Percentiles rank a stretch among this genome's conserved stretches.
Conservation (phyloP, 192 early-diverging fungal genomes). For the Coemansia asiatica region DNA sequence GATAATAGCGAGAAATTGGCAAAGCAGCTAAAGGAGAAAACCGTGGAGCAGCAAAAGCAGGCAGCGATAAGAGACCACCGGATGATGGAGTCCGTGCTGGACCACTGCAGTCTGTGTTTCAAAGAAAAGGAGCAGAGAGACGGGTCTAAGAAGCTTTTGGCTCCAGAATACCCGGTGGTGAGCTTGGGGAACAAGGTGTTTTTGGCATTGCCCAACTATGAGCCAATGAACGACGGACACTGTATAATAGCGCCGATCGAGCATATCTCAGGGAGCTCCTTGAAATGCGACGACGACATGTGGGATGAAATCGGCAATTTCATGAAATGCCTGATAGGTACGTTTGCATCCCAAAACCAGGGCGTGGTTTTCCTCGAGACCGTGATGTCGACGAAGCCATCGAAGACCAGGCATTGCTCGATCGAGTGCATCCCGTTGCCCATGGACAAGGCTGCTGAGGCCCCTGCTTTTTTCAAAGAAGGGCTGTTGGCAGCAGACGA, state of each 20-base stretch:
- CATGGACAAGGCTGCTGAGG: conserved; percentile 67
- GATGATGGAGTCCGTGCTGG: conserved; percentile 56
- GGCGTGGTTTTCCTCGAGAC: conserved; percentile 89
- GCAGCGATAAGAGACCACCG: conserved; percentile 71
- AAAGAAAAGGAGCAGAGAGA: conserved; percentile 46
- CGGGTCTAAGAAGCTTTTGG: conserved; percentile 50
- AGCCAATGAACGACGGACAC: conserved; percentile 79
- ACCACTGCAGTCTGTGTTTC: conserved; percentile 73
- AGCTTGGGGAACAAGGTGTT: conserved; percentile 77
- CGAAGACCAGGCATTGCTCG: conserved; percentile 69
- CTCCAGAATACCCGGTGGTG: conserved; percentile 70
- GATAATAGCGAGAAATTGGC: conserved; percentile 78
- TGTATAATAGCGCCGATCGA: conserved; percentile 90
- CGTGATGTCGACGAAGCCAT: conserved; percentile 71
- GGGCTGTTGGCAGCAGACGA: conserved; percentile 72
- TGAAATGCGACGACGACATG: conserved; percentile 86
- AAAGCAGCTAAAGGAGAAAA: conserved; percentile 58
- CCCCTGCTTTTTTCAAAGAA: conserved; percentile 87
- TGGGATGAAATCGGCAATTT: conserved; percentile 98
- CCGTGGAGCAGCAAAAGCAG: conserved; percentile 65
- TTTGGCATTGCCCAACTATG: conserved; percentile 70
- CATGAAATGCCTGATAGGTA: conserved; percentile 88
- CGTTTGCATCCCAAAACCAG: conserved; percentile 72
- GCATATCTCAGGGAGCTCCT: conserved; percentile 71
- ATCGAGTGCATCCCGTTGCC: conserved; percentile 95